Conservation (phyloP, 2,329 filamentous ascomycete genomes). For the Phyllosticta citrichinensis region DNA sequence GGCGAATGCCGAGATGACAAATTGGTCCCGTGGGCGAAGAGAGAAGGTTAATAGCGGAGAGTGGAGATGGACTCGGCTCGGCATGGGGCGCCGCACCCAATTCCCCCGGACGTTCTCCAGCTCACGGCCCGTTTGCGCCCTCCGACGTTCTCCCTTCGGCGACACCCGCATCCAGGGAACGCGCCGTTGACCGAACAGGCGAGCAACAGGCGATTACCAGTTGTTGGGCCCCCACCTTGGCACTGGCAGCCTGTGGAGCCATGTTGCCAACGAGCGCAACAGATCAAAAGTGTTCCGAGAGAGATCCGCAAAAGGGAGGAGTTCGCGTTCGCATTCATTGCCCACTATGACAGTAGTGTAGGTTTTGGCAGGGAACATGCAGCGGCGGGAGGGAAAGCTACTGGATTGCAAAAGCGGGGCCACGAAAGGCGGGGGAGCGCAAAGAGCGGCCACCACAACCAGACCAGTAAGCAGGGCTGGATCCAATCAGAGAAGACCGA, state of each 20-base stretch:
- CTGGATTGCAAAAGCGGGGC: neutral
- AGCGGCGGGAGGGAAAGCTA: neutral
- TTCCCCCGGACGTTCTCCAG: neutral
- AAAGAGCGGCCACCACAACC: neutral
- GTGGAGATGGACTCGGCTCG: neutral
- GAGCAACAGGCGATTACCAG: neutral
- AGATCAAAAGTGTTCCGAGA: too few species aligned
- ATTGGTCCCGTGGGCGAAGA: neutral
- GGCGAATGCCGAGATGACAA: neutral
- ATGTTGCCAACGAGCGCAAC: too few species aligned
- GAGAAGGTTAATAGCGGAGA: neutral
- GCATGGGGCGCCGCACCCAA: neutral
- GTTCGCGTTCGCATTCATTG: too few species aligned
- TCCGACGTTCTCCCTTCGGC: neutral
- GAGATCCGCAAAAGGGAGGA: too few species aligned
- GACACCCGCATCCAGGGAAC: neutral
- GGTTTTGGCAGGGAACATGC: neutral
- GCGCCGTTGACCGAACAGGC: neutral
- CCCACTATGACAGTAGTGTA: neutral
- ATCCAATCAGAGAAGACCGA: neutral
- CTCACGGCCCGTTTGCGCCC: neutral
- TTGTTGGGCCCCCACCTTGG: neutral
- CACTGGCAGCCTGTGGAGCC: neutral
- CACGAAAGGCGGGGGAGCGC: neutral
- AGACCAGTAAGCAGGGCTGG: neutral